Evolutionary conservation across 805 yeast genomes (phyloP).

Genomic region (Starmerella floricola): DNA sequence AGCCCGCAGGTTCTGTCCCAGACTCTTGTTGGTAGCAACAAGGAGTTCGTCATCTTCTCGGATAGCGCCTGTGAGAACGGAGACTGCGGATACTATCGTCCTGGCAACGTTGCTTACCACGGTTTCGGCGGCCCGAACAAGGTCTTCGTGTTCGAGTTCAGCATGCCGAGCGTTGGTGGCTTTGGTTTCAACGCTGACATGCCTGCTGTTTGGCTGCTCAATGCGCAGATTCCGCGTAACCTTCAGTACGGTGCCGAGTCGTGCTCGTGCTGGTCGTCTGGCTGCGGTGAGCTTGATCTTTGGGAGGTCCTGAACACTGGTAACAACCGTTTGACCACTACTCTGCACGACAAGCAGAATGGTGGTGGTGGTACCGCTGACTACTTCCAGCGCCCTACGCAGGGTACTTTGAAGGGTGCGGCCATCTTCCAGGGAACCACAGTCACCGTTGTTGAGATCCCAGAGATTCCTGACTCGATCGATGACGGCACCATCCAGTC

Average conservation of each 20-base stretch:
- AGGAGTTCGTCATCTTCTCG: slow-evolving; percentile 74
- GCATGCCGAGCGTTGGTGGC: slow-evolving; percentile 66
- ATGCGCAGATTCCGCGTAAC: slow-evolving; percentile 94
- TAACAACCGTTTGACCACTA: slow-evolving; percentile 53
- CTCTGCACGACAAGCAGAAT: slow-evolving; percentile 79
- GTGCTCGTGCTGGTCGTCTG: slow-evolving; percentile 94
- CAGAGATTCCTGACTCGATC: slow-evolving; percentile 46
- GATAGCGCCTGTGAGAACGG: slow-evolving; percentile 32
- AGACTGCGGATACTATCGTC: slow-evolving; percentile 76
- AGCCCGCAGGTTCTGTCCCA: slow-evolving; percentile 57
- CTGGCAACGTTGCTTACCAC: slow-evolving; percentile 80
- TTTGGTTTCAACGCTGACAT: slow-evolving; percentile 57
- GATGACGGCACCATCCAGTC: slow-evolving; percentile 40
- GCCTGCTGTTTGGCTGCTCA: slow-evolving; percentile 97
- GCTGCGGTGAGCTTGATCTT: slow-evolving; percentile 95
- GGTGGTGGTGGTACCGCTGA: slow-evolving; percentile 70
- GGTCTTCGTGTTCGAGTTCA: slow-evolving; percentile 85
- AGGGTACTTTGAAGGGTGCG: slow-evolving; percentile 74
- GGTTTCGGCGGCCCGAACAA: slow-evolving; percentile 80
- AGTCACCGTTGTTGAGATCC: slow-evolving; percentile 46
- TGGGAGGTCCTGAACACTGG: slow-evolving; percentile 80
- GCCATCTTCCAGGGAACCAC: slow-evolving; percentile 53
- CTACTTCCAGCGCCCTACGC: slow-evolving; percentile 77
- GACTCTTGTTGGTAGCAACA: slow-evolving; percentile 55
- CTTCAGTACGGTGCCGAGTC: slow-evolving; percentile 72